Base-by-base conservation (phyloP, 108 stramenopile species). In the Chaetoceros tenuissimus region DNA sequence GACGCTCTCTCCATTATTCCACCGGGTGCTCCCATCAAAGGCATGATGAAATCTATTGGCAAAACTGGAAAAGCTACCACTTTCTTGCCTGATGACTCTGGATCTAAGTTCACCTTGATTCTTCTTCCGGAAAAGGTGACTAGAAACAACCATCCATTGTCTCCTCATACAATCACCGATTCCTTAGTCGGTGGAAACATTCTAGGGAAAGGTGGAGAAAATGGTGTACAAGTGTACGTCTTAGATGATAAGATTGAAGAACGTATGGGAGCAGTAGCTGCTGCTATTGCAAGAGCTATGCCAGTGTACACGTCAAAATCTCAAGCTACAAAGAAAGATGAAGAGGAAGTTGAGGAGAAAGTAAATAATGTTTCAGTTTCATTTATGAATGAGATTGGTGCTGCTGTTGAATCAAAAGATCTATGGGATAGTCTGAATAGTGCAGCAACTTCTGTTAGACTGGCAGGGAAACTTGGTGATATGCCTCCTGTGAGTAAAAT, bases 391-490 rank as follows among this genome's bases (percentile, higher is more conserved):
- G 58, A 22, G 17, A 50, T 64, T 45, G 63, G 57, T 13, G 51
- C n/a, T 22, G 16, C 59, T 28, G 59, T 67, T 19, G 30, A 28
- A 23, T 43, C 52, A 45, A 44, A 25, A 30, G 24, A 25, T 7
- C 51, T 57, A 45, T 43, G 63, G 2, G 19, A 67, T 24, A 57
- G 60, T 10, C 55, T 57, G 2, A 10, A 59, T 31, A 69, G 53
- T 48, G 79, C 69, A 25, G 67, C 81, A 13, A 54, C 65, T 31
- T 73, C 77, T 27, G 74, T 85, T 7, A 79, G 73, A 50, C 54
- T 87, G 19, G 79, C 81, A 16, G 81, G 78, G 1, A 46, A 74
- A 52, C 61, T 94, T 18, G 89, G 85, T 3, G 93, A 94, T 62
- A 78, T 73, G 24, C 89, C 84, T 21, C 77, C 86, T 17, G n/a